Evolutionary conservation across 129 eudicot species (phyloP), one percentile per base, ranked within the genome.

Genomic region (Heracleum sosnowskyi): DNA sequence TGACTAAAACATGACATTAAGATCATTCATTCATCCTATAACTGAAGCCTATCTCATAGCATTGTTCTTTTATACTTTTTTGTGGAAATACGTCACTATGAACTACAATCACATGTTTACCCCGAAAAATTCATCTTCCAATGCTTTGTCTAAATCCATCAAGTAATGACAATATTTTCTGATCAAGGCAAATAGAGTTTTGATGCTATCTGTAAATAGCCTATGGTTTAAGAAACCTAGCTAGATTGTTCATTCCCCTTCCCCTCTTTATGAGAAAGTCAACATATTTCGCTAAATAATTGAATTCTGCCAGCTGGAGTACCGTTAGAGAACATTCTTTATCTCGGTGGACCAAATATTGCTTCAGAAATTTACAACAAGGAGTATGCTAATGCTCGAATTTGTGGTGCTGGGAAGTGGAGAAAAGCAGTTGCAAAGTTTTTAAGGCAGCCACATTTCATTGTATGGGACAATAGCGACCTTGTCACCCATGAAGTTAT

Each of bases 311-410:
- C 85, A 93, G 95, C 97, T 78, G 91, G 97, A 49, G 84, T 87
- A 74, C 92, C 97, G 0, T 44, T 86, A 75, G 98, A 91, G 79
- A 91, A 93, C 82, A 91, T 91, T 80, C 87, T 93, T 35, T 93
- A 93, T 73, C 92, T 93, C 44, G 98, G 98, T 26, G 98, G 98
- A 55, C 98, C 98, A 20, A 93, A 93, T 76, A 93, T 93, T 76
- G 98, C 98, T n/a, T 89, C 97, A 8, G 98, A 93, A 83, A 91
- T 93, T 47, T 93, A 91, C 87, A 87, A 93, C 85, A 91, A 87
- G 84, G 98, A 93, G 74, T 93, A 93, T 81, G 98, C 97, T 6
- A 93, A 93, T 85, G 98, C 98, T 70, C 91, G 98, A 47, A 89
- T 91, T 17, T 93, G 97, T 81, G 98, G 98, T 31, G 78, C 90